A percentile compares a stretch with the other conserved stretches of the same genome.
These are phyloP conservation scores for Elongisporangium undulatum DNA, from an alignment of 352 stramenopile genomes.

Conservation along the genomic window DNA sequence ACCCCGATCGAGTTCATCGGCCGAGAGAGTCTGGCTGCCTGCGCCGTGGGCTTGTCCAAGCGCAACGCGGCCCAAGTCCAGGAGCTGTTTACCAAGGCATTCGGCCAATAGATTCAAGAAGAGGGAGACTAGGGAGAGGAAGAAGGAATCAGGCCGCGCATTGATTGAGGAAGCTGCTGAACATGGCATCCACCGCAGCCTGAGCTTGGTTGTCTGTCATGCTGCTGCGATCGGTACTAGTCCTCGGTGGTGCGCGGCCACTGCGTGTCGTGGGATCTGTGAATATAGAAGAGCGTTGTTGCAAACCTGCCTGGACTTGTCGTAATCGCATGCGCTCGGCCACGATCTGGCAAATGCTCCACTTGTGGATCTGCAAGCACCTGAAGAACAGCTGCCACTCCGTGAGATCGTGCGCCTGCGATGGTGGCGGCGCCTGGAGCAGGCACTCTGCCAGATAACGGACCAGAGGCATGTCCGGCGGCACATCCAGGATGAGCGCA, in stretches of 20 bases:
- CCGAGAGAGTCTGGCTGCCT: conserved; percentile 64
- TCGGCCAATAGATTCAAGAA: conserved; percentile 21
- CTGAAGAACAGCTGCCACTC: conserved; percentile 21
- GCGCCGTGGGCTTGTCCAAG: conserved; percentile 70
- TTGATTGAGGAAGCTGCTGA: conserved; percentile 2
- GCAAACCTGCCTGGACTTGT: neutral
- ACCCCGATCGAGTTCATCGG: conserved; percentile 64
- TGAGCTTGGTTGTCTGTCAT: neutral
- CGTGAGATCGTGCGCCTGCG: neutral
- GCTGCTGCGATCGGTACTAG: neutral
- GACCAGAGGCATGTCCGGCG: neutral
- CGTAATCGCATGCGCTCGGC: conserved; percentile 21
- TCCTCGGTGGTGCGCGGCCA: neutral
- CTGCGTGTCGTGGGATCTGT: neutral
- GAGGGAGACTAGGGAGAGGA: conserved; percentile 5
- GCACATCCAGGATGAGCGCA: neutral
- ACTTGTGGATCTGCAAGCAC: conserved; percentile 15
- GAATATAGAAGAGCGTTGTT: conserved; percentile 1
- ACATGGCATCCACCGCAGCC: neutral
- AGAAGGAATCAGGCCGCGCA: conserved; percentile 10
- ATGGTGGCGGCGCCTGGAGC: neutral
- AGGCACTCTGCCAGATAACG: neutral
- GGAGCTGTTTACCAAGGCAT: conserved; percentile 61
- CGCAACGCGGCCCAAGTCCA: conserved; percentile 57
- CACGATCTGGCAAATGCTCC: conserved; percentile 17